Conservation (phyloP, 768 basidiomycete species). For the Hebeloma cylindrosporum region DNA sequence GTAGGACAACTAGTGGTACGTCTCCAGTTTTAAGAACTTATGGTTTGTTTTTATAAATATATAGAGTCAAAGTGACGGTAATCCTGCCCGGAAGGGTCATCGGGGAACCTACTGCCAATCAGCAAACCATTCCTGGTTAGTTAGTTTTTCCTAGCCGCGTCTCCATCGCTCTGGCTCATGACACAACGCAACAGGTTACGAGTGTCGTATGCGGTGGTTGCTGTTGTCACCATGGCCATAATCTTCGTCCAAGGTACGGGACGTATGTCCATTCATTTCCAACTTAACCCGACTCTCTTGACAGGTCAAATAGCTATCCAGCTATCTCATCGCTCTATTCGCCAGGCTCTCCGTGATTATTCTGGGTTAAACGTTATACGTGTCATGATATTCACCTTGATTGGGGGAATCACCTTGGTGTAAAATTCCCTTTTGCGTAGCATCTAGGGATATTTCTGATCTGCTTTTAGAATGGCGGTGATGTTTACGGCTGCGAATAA, state of each 20-base stretch:
- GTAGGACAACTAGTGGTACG: conserved; percentile 20
- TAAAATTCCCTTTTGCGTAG: conserved; percentile 1
- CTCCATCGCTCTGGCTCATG: background rate
- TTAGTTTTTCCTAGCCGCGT: no score
- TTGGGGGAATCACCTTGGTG: conserved; percentile 20
- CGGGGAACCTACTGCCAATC: conserved; percentile 23
- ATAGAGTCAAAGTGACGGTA: background rate
- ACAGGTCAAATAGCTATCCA: conserved; percentile 18
- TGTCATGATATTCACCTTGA: conserved; percentile 19
- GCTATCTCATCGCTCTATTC: conserved; percentile 18
- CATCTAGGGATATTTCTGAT: background rate
- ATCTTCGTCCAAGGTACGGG: conserved; percentile 23
- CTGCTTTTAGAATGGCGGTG: conserved; percentile 15
- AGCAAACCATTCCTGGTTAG: conserved; percentile 16
- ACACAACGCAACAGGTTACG: conserved; percentile 11
- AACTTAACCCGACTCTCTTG: background rate
- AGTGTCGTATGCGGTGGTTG: conserved; percentile 19
- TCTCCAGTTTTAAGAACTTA: no score
- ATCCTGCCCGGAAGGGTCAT: conserved; percentile 11
- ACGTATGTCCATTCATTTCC: background rate
- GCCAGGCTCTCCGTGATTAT: conserved; percentile 6
- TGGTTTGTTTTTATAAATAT: background rate
- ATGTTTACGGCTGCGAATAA: conserved; percentile 15
- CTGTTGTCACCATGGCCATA: conserved; percentile 15
- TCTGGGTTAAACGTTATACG: conserved; percentile 17